A percentile compares a stretch with the other conserved stretches of the same genome.
These are phyloP conservation scores for Fraxinus sp. DNA, from an alignment of 305 asterid species.

Conservation along the genomic window DNA sequence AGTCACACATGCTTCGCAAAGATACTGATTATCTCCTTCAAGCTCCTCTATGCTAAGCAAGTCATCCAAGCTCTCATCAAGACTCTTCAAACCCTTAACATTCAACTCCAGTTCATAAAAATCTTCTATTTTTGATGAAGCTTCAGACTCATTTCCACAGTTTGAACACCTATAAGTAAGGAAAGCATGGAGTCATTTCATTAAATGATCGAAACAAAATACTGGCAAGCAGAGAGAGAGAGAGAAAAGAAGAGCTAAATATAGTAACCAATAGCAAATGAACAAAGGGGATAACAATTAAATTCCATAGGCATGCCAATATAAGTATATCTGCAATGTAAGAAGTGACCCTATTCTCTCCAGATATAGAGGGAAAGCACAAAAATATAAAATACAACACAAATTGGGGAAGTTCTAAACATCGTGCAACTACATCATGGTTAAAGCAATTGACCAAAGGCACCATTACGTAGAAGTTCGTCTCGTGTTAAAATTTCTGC, in stretches of 20 bases:
- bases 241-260: neutral
- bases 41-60: slow-evolving; percentile 91
- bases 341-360: neutral
- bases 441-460: slow-evolving; percentile 10
- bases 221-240: slow-evolving; percentile 14
- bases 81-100: slow-evolving; percentile 85
- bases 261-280: slow-evolving; percentile 1
- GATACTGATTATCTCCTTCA: slow-evolving; percentile 92
- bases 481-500: neutral
- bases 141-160: slow-evolving; percentile 95
- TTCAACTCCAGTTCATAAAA: slow-evolving; percentile 96
- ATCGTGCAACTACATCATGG: neutral
- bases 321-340: neutral
- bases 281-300: neutral
- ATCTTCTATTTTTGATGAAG: slow-evolving; percentile 89
- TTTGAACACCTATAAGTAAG: slow-evolving; percentile 66
- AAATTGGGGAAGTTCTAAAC: neutral
- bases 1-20: slow-evolving; percentile 78
- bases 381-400: neutral
- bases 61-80: slow-evolving; percentile 87
- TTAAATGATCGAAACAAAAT: slow-evolving; percentile 7
- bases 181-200: slow-evolving; percentile 20
- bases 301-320: neutral
- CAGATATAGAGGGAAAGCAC: neutral
- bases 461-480: neutral